Evolutionary conservation across 2,329 filamentous ascomycete species (phyloP).

Genomic region (Fusarium metavorans): DNA sequence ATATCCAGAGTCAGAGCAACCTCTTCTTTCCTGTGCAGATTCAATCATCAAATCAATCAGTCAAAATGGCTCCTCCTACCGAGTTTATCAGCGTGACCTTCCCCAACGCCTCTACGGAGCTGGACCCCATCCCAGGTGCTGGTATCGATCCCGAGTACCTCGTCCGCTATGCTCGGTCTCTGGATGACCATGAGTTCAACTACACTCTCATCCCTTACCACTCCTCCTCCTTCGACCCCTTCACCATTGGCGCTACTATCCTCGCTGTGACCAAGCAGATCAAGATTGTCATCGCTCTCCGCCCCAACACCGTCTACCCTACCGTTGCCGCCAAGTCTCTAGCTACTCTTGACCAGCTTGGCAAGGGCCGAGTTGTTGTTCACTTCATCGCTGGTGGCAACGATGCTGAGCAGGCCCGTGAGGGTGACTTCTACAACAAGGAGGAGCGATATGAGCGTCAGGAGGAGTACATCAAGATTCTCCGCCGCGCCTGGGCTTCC

Average conservation of each 20-base stretch:
- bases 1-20: background rate
- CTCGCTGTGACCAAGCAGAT: constrained; percentile 68
- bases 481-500: constrained; percentile 69
- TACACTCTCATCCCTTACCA: constrained; percentile 72
- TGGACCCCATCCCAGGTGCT: constrained; percentile 64
- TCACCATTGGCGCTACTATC: constrained; percentile 70
- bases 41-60: background rate
- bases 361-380: constrained; percentile 68
- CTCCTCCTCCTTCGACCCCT: constrained; percentile 58
- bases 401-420: constrained; percentile 69
- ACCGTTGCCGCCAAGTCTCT: constrained; percentile 72
- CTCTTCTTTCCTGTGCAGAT: background rate
- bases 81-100: constrained; percentile 72
- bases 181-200: constrained; percentile 72
- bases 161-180: constrained; percentile 65
- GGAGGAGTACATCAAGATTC: constrained; percentile 72
- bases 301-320: constrained; percentile 69
- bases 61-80: constrained; percentile 46
- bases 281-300: constrained; percentile 71
- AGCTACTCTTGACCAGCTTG: constrained; percentile 71
- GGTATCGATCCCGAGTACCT: constrained; percentile 67
- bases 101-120: constrained; percentile 67
- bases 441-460: constrained; percentile 68
- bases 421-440: constrained; percentile 70
- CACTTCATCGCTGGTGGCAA: constrained; percentile 74